phyloP scores from a whole-genome alignment of 2,329 filamentous ascomycete species.

The Hirsutella rhossiliensis region DNA sequence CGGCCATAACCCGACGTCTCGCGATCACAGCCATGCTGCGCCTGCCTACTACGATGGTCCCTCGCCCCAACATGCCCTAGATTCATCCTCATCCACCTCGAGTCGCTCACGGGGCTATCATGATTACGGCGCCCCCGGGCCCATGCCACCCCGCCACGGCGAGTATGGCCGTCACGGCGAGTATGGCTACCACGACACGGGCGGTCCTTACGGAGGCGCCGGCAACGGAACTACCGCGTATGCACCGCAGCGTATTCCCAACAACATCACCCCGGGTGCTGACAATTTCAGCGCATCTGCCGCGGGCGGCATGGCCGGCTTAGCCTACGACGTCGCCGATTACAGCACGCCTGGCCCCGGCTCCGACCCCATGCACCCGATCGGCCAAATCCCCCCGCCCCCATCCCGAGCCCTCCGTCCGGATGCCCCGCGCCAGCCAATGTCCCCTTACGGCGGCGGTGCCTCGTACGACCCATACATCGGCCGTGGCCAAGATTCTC shows the following conservation, averaged over 20 bases:
- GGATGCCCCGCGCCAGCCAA: conserved; percentile 6
- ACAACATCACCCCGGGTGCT: conserved; percentile 44
- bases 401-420: conserved; percentile 20
- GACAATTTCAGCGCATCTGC: conserved; percentile 56
- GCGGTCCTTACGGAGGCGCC: conserved; percentile 7
- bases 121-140: conserved; percentile 1
- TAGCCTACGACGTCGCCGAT: conserved; percentile 55
- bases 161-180: conserved; percentile 13
- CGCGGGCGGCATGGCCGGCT: conserved; percentile 54
- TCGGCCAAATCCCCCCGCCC: conserved; percentile 22
- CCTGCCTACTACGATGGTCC: conserved; percentile 14
- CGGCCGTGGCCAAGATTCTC: conserved; percentile 18
- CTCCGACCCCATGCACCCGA: conserved; percentile 43
- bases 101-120: neutral
- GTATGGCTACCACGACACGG: conserved; percentile 10
- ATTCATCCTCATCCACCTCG: conserved; percentile 2
- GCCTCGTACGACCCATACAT: conserved; percentile 3
- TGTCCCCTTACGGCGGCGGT: conserved; percentile 7
- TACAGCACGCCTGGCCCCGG: conserved; percentile 53
- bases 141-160: conserved; percentile 8
- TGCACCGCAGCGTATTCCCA: conserved; percentile 11
- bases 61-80: neutral
- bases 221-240: conserved; percentile 1
- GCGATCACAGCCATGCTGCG: neutral
- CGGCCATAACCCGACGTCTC: conserved; percentile 1